Conservation (phyloP, 2,329 filamentous ascomycete species). For the Arthrobotrys sphaeroides region DNA sequence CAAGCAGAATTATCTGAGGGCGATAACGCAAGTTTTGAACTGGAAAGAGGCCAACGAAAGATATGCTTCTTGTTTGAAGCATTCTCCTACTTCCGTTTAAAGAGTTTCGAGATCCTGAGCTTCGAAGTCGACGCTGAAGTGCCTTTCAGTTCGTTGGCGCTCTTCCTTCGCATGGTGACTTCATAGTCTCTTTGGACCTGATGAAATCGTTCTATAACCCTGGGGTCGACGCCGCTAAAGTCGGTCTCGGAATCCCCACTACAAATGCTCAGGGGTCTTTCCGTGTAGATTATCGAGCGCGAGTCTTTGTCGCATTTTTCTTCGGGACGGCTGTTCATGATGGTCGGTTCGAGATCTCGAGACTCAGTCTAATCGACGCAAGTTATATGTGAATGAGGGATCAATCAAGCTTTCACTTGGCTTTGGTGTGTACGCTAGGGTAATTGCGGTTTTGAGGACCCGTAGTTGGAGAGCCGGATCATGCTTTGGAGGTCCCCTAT, state of each 20-base stretch:
- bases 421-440: too few species aligned
- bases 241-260: slow-evolving; percentile 1
- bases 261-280: slow-evolving; percentile 9
- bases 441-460: too few species aligned
- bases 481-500: neutral
- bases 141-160: neutral
- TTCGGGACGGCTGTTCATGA: neutral
- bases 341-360: neutral
- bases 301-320: neutral
- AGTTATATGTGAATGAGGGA: too few species aligned
- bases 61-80: slow-evolving; percentile 59
- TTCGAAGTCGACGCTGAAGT: neutral
- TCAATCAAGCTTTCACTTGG: too few species aligned
- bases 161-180: slow-evolving; percentile 23
- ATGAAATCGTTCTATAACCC: slow-evolving; percentile 17
- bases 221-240: slow-evolving; percentile 7
- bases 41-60: slow-evolving; percentile 76
- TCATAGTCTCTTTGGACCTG: slow-evolving; percentile 32
- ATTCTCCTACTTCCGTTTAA: slow-evolving; percentile 12
- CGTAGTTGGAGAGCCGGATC: too few species aligned
- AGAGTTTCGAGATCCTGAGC: neutral
- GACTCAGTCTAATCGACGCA: too few species aligned
- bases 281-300: slow-evolving; percentile 8
- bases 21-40: slow-evolving; percentile 81
- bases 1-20: slow-evolving; percentile 77